A percentile compares a stretch with the other conserved stretches of the same genome.
Evolutionary conservation across 345 rosid genomes (phyloP).

Genomic region (rapeseed (Brassica napus)): DNA sequence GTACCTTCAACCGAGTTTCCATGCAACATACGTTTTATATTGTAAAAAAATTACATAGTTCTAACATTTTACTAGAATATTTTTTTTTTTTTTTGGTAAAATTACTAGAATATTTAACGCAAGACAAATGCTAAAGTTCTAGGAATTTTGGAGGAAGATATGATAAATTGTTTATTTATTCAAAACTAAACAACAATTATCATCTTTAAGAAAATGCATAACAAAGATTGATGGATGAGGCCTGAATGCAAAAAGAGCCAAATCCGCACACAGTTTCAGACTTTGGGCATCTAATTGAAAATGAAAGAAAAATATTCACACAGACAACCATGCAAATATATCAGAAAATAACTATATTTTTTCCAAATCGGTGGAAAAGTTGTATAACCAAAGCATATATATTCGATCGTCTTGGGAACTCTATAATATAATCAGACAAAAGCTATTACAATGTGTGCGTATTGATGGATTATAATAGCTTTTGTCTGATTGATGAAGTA

Average conservation of each 20-base stretch:
- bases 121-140: not conserved
- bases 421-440: not conserved
- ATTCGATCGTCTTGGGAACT: not conserved
- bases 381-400: conserved; percentile 21
- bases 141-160: not conserved
- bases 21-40: too few species aligned
- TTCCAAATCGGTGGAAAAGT: not conserved
- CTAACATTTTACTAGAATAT: not conserved
- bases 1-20: too few species aligned
- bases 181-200: not conserved
- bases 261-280: conserved; percentile 3
- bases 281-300: not conserved
- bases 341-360: not conserved
- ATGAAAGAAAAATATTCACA: not conserved
- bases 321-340: conserved; percentile 20
- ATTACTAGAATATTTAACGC: not conserved
- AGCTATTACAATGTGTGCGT: not conserved
- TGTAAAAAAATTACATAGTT: too few species aligned
- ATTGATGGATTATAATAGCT: too few species aligned
- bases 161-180: not conserved
- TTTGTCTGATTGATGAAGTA: not conserved
- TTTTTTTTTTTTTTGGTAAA: too few species aligned
- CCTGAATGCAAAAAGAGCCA: conserved; percentile 2
- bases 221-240: not conserved
- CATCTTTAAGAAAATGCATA: not conserved